Base-by-base conservation (phyloP, 257 asterid species). In the Rauvolfia tetraphylla region DNA sequence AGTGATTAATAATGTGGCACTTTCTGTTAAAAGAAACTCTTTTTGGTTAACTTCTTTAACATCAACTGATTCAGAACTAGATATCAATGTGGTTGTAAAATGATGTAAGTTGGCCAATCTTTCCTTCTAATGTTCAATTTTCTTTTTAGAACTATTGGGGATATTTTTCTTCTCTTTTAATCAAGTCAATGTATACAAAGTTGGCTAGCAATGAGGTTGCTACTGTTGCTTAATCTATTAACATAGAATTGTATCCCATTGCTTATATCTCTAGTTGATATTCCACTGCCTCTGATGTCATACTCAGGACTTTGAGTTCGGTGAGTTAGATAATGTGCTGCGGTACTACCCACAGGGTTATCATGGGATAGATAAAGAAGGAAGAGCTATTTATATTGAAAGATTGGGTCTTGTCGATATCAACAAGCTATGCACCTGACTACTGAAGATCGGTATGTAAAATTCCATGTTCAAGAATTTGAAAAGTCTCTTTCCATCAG, bases 321-420 rank as follows among this genome's bases (percentile, higher is more conserved):
- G 46, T 54, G 90, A 88, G 83, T 44, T 81, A 51, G 49, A 83
- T 62, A 83, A 85, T 51, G 89, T 88, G 25, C 72, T 82, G 61
- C 73, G 74, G 74, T 80, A 81, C 78, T 89, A 89, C 78, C 89
- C 95, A 49, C 95, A 88, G 61, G 92, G 90, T 11, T 86, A 88
- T 79, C 95, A 89, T 48, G 89, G 92, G 20, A 81, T 78, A 22
- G 89, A 89, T 78, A 86, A 76, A 81, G 82, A 72, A 73, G 95
- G 95, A 56, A 74, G 83, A 57, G 92, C 92, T 3, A 76, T 88
- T 65, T 86, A 89, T 79, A 86, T 89, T 0, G 95, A 89, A 68
- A 77, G 88, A 75, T 75, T 89, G 83, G 92, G 95, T 68, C 84
- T 75, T 62, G 79, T 88, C 23, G 85, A 89, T 10, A 67, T 86